Base-by-base conservation (phyloP, 345 rosid genomes). In the Camelina hispida region DNA sequence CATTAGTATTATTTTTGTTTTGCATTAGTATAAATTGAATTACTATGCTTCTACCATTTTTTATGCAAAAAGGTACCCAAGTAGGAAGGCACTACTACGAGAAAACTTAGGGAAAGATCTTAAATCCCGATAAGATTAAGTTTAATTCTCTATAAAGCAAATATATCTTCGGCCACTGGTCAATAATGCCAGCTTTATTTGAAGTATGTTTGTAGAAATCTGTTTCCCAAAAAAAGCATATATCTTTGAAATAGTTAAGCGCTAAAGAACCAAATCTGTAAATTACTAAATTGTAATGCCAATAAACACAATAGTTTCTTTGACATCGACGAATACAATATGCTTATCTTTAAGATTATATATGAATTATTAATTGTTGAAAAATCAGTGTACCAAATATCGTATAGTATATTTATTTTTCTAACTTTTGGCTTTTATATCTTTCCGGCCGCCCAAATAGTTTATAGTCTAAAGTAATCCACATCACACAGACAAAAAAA, bases 401-500 rank as follows among this genome's bases (percentile, higher is more conserved):
- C 70, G 69, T 65, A 71, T 71, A 58, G 30, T 15, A 48, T 55
- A 64, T 64, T 38, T 0, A 10, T 65, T 15, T 76, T 51, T 51
- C 32, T 42, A 62, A 66, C 73, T 66, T 71, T 71, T 50, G 40
- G 55, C 50, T 51, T 58, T 78, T 43, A 34, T 20, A 61, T 52
- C 40, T 53, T 68, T 78, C 54, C 57, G 73, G 77, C 72, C 77
- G 72, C 55, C 72, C 57, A 65, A 64, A 56, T 48, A 65, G 55
- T 40, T 70, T 56, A 3, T 55, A 40, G 73, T 55, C 73, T 65
- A 65, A 78, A 71, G 76, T 56, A 57, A 64, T 15, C 67, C 52
- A 48, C 15, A 57, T 40, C 14, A 15, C 5, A 69, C 60, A 22
- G 40, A 34, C 66, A 34, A 18, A 35, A 22, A 18, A 35, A 22